A percentile compares a stretch with the other conserved stretches of the same genome.
Evolutionary conservation across 2,329 filamentous ascomycete species (phyloP).

Genomic region (Aspergillus unguis): DNA sequence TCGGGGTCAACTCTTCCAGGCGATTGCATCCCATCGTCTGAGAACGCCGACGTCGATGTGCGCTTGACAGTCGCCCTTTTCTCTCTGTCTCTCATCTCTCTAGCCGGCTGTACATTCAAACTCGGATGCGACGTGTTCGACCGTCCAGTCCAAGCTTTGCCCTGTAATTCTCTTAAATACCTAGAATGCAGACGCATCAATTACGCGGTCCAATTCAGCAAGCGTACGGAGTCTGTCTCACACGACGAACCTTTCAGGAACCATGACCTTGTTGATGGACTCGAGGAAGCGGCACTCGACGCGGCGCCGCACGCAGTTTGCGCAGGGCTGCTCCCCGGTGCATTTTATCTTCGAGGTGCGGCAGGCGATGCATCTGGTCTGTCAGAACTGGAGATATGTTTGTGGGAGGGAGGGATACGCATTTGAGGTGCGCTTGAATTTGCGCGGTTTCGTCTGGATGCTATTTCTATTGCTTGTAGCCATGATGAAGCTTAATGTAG

Average conservation of each 20-base stretch:
- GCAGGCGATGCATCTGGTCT: slow-evolving; percentile 29
- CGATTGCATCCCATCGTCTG: background rate
- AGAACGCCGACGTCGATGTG: slow-evolving; percentile 6
- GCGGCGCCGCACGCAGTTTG: slow-evolving; percentile 19
- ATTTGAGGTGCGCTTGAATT: slow-evolving; percentile 20
- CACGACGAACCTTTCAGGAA: slow-evolving; percentile 31
- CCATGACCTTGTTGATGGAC: slow-evolving; percentile 26
- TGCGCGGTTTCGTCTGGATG: slow-evolving; percentile 25
- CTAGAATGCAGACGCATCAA: background rate
- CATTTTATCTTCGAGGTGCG: slow-evolving; percentile 45
- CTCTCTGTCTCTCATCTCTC: too few species aligned
- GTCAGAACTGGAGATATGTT: too few species aligned
- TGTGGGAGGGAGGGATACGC: slow-evolving; percentile 20
- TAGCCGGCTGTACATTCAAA: too few species aligned
- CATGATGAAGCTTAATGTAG: background rate
- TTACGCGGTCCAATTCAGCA: background rate
- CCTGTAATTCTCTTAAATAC: slow-evolving; percentile 18
- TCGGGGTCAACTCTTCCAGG: background rate
- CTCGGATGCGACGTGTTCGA: too few species aligned
- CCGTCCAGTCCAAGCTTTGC: background rate
- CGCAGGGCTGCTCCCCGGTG: slow-evolving; percentile 40
- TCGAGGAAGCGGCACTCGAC: slow-evolving; percentile 32
- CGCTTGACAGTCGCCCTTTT: background rate
- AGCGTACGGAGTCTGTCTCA: background rate
- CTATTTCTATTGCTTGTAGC: background rate